Conservation (phyloP, 2,329 filamentous ascomycete species). For the Ophiocordyceps robertsii region DNA sequence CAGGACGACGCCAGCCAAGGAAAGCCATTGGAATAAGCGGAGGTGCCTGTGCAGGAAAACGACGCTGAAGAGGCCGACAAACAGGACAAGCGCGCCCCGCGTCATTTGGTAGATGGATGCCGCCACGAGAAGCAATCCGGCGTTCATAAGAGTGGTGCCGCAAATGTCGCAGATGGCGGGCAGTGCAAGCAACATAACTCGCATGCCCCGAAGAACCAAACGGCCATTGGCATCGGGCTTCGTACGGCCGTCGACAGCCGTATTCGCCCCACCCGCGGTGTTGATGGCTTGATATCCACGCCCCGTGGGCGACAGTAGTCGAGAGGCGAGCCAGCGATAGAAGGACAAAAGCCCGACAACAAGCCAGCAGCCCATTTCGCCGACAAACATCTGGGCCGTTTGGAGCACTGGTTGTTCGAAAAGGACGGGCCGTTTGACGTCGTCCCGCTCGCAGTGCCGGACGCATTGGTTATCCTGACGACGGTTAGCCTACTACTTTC, state of each 20-base stretch:
- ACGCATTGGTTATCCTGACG: slow-evolving; percentile 90
- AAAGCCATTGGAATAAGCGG: slow-evolving; percentile 82
- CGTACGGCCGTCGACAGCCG: slow-evolving; percentile 6
- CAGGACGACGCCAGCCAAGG: slow-evolving; percentile 71
- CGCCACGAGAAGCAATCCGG: slow-evolving; percentile 82
- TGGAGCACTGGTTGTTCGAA: slow-evolving; percentile 97
- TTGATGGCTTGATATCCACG: slow-evolving; percentile 55
- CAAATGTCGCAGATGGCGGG: slow-evolving; percentile 90
- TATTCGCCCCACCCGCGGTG: slow-evolving; percentile 25
- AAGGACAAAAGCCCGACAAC: slow-evolving; percentile 61
- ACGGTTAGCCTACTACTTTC: background rate
- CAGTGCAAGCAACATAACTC: slow-evolving; percentile 62
- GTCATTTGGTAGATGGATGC: slow-evolving; percentile 99
- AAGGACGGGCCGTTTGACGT: slow-evolving; percentile 50
- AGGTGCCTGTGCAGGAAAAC: slow-evolving; percentile 73
- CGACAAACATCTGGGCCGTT: slow-evolving; percentile 95
- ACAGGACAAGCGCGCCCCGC: slow-evolving; percentile 81
- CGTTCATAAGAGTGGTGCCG: slow-evolving; percentile 95
- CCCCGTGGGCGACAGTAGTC: slow-evolving; percentile 24
- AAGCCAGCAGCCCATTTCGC: slow-evolving; percentile 92
- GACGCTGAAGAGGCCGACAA: slow-evolving; percentile 91
- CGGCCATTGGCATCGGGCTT: slow-evolving; percentile 37
- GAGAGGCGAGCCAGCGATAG: slow-evolving; percentile 43
- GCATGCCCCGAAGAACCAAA: slow-evolving; percentile 55
- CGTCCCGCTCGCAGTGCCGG: slow-evolving; percentile 63